Base-by-base conservation (phyloP, 148 eudicot species). In the Vaccinium corymbosum region DNA sequence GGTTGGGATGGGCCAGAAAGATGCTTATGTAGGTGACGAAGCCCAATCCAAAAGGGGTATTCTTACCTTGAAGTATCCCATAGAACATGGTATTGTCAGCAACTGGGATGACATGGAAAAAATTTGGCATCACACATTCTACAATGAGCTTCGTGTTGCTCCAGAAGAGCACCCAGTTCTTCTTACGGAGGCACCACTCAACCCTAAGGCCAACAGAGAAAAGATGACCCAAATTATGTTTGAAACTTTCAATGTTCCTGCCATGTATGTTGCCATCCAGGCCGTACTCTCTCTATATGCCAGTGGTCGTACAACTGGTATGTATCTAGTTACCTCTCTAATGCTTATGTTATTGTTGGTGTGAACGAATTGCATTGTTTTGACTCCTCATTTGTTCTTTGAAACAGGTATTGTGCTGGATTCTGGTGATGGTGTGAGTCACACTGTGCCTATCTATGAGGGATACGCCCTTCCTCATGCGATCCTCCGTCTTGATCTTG, bases 401-500 rank as follows among this genome's bases (percentile, higher is more conserved):
- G 19, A n/a, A 53, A 52, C 50, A 82, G 88, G 88, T 79, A 86
- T 86, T 29, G 86, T 86, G 81, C 84, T 84, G 48, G 88, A 86
- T 55, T 86, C 88, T 52, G 88, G 88, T 73, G 86, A 86, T 76
- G 86, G 86, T 57, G 88, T 82, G 82, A 87, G 86, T 82, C 89
- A 85, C 83, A 80, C 89, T 50, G 89, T 87, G 52, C 89, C 89
- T 8, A 85, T 87, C 51, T 87, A 87, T 50, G 89, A 87, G 32
- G 89, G 89, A 1, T 85, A 82, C 66, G 85, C 89, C 15, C 89
- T 87, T 61, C 89, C 89, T 20, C 89, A 87, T 83, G 89, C 89
- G 2, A 85, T 87, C 46, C 79, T 85, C 51, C 84, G 85, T 15
- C 70, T 85, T 35, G 84, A 82, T 42, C 84, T 85, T 79, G 89